These are phyloP conservation scores for Shiraia sp. DNA, from an alignment of 2,329 filamentous ascomycete species.

Conservation along the genomic window DNA sequence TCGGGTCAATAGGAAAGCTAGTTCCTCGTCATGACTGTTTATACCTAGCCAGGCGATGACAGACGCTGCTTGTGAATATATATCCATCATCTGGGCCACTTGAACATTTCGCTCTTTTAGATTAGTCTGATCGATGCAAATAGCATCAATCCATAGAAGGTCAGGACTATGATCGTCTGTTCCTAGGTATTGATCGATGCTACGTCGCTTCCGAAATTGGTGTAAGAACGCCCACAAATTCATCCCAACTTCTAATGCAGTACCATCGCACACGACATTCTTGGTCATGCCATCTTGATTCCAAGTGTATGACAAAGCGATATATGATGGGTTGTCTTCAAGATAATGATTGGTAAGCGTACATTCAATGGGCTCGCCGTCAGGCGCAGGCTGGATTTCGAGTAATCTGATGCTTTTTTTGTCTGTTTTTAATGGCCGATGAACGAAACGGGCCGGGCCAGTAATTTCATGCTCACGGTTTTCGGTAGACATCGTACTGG, in stretches of 20 bases:
- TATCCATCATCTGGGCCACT: constrained; percentile 2
- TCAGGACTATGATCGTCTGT: background rate
- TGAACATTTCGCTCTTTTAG: constrained; percentile 12
- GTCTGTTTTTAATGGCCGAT: background rate
- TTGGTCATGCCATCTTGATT: constrained; percentile 8
- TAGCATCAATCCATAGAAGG: constrained; percentile 17
- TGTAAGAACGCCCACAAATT: constrained; percentile 17
- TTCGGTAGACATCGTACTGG: too few relatives aligned
- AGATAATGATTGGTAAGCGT: constrained; percentile 4
- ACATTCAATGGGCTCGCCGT: constrained; percentile 1
- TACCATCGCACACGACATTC: constrained; percentile 9
- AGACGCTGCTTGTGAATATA: constrained; percentile 1
- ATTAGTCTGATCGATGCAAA: constrained; percentile 16
- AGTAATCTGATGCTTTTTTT: constrained; percentile 1
- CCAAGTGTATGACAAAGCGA: constrained; percentile 22
- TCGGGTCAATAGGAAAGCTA: background rate
- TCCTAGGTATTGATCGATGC: constrained; percentile 5
- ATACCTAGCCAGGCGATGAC: constrained; percentile 3
- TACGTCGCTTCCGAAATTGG: constrained; percentile 13
- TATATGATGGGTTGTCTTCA: constrained; percentile 12
- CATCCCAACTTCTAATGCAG: constrained; percentile 7
- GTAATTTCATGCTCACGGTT: background rate
- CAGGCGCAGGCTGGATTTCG: background rate
- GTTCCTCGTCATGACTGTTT: background rate
- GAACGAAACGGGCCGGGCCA: too few relatives aligned